Conservation (phyloP, 2,329 filamentous ascomycete genomes). For the Xylariaceae sp. region DNA sequence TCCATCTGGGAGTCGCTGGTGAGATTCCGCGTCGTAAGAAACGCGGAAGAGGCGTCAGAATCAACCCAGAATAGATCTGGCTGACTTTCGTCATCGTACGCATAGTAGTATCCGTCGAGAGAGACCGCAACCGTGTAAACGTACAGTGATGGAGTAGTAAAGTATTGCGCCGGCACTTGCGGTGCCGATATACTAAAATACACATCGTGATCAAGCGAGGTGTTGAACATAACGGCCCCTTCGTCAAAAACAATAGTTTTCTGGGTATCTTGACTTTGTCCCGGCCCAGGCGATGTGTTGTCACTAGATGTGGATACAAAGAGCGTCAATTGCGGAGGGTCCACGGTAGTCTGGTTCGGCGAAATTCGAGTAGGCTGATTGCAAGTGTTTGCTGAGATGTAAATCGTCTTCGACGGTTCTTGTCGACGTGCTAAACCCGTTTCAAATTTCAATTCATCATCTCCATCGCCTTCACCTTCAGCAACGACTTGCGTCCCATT, state of each 20-base stretch:
- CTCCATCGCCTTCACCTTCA: constrained; percentile 21
- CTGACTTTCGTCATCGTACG: constrained; percentile 48
- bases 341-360: constrained; percentile 40
- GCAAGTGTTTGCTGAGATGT: constrained; percentile 84
- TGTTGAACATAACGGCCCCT: constrained; percentile 64
- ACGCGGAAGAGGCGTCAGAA: constrained; percentile 71
- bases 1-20: constrained; percentile 53
- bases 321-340: constrained; percentile 69
- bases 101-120: constrained; percentile 72
- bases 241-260: constrained; percentile 52
- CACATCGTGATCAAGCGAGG: constrained; percentile 61
- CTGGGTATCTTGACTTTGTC: constrained; percentile 42
- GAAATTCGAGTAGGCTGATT: constrained; percentile 61
- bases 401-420: constrained; percentile 52
- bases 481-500: constrained; percentile 18
- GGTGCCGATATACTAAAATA: constrained; percentile 75
- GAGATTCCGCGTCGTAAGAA: constrained; percentile 74
- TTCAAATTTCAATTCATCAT: constrained; percentile 18
- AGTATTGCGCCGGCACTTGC: constrained; percentile 52
- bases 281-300: constrained; percentile 64
- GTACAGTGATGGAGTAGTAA: constrained; percentile 57
- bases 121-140: constrained; percentile 80
- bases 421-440: constrained; percentile 26
- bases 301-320: constrained; percentile 66
- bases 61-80: constrained; percentile 74